A percentile compares a stretch with the other conserved stretches of the same genome.
Evolutionary conservation across 768 basidiomycete species (phyloP).

Genomic region (Cystobasidium onofrii): DNA sequence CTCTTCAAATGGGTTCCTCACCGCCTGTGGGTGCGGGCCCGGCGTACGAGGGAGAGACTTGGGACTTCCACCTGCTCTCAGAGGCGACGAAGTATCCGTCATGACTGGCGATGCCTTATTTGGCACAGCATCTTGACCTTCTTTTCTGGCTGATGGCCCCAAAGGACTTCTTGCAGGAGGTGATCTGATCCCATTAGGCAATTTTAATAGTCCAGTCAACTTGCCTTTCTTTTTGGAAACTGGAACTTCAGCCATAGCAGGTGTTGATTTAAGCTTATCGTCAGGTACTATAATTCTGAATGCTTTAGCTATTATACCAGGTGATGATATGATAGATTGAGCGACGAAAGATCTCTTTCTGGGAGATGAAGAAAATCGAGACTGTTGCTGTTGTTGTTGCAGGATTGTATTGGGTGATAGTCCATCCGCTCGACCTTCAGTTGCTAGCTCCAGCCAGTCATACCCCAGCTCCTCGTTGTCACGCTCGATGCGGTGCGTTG

Average conservation of each 20-base stretch:
- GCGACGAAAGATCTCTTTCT: neutral
- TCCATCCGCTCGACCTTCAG: neutral
- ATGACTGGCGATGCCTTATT: too few species aligned
- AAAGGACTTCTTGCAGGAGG: neutral
- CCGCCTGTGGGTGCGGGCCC: neutral
- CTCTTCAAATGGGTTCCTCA: neutral
- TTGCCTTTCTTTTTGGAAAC: neutral
- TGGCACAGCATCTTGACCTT: neutral
- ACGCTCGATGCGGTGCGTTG: neutral
- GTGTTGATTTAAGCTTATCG: neutral
- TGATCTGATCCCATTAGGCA: neutral
- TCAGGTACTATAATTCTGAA: neutral
- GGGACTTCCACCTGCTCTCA: neutral
- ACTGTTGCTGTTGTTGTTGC: slow-evolving; percentile 54
- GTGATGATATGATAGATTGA: neutral
- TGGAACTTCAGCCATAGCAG: neutral
- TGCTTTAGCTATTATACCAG: neutral
- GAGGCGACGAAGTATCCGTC: neutral
- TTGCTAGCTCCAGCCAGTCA: neutral
- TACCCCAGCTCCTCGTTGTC: neutral
- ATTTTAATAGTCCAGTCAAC: neutral
- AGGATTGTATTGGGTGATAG: slow-evolving; percentile 52
- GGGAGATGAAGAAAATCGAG: neutral
- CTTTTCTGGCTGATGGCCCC: neutral
- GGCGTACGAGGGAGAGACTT: neutral